These are phyloP conservation scores for Warburgia ugandensis DNA, from an alignment of 164 flowering plant species.

Conservation along the genomic window DNA sequence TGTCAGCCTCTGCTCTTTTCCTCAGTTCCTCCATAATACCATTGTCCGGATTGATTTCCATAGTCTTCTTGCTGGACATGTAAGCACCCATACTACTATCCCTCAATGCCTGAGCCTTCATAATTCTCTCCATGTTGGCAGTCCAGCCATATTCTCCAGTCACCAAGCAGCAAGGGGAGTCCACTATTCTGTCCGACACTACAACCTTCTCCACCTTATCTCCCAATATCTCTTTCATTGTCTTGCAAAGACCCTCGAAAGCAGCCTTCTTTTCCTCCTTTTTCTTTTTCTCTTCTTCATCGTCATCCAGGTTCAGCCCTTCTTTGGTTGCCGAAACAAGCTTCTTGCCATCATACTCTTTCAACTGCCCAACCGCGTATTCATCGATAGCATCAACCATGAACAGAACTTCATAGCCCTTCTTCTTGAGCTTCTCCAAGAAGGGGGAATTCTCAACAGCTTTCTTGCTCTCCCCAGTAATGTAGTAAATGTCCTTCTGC, in stretches of 20 bases:
- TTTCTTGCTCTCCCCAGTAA: slow-evolving; percentile 65
- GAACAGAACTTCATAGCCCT: slow-evolving; percentile 56
- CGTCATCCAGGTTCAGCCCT: slow-evolving; percentile 56
- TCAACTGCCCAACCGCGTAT: slow-evolving; percentile 53
- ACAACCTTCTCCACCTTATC: slow-evolving; percentile 62
- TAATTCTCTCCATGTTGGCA: slow-evolving; percentile 69
- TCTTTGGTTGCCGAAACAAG: slow-evolving; percentile 65
- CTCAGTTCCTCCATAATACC: slow-evolving; percentile 66
- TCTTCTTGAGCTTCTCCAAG: slow-evolving; percentile 57
- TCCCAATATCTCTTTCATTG: slow-evolving; percentile 52
- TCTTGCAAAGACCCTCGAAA: slow-evolving; percentile 51
- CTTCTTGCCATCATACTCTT: slow-evolving; percentile 73
- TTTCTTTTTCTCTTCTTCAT: slow-evolving; percentile 55
- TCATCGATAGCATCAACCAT: slow-evolving; percentile 77
- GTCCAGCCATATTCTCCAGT: slow-evolving; percentile 76
- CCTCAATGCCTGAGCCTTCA: slow-evolving; percentile 61
- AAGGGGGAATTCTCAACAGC: slow-evolving; percentile 73
- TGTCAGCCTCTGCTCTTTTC: slow-evolving; percentile 57
- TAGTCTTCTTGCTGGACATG: slow-evolving; percentile 75
- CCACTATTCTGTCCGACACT: slow-evolving; percentile 56
- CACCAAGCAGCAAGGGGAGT: slow-evolving; percentile 64
- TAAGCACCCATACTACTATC: slow-evolving; percentile 51
- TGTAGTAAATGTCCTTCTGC: slow-evolving; percentile 59
- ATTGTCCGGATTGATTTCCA: slow-evolving; percentile 70
- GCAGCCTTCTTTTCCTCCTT: slow-evolving; percentile 45